These are phyloP conservation scores for Didymosphaeria variabile DNA, from an alignment of 2,329 filamentous ascomycete genomes.

Conservation along the genomic window DNA sequence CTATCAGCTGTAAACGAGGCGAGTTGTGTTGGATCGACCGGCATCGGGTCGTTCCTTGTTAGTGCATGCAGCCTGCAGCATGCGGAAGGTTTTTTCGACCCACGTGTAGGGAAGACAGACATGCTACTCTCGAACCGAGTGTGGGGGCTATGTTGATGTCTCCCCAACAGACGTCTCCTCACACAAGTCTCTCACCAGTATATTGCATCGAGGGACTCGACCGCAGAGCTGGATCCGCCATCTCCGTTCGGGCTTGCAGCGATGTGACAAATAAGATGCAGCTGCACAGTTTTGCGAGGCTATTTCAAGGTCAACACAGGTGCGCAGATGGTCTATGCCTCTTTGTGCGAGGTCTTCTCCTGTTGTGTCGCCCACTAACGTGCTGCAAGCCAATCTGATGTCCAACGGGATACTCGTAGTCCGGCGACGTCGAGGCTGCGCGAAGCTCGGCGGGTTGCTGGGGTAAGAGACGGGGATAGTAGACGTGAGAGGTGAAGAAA, in stretches of 20 bases:
- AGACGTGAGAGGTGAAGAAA: slow-evolving; percentile 20
- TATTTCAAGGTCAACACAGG: slow-evolving; percentile 33
- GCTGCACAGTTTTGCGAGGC: slow-evolving; percentile 27
- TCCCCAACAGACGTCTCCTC: not conserved
- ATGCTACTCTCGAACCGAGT: slow-evolving; percentile 25
- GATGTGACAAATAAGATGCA: slow-evolving; percentile 37
- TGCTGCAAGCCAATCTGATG: slow-evolving; percentile 41
- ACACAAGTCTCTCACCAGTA: slow-evolving; percentile 7
- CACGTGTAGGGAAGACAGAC: slow-evolving; percentile 7
- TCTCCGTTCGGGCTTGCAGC: slow-evolving; percentile 27
- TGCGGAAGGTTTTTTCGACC: slow-evolving; percentile 15
- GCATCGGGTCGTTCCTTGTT: slow-evolving; percentile 34
- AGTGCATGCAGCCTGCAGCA: slow-evolving; percentile 34
- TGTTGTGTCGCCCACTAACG: slow-evolving; percentile 45
- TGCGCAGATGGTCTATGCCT: slow-evolving; percentile 24
- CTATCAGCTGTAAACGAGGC: slow-evolving; percentile 20
- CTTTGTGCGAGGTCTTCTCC: slow-evolving; percentile 34
- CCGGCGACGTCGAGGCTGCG: slow-evolving; percentile 21
- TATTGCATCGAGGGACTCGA: slow-evolving; percentile 18
- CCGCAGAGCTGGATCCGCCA: slow-evolving; percentile 24
- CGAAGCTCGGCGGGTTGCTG: slow-evolving; percentile 21
- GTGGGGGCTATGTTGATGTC: slow-evolving; percentile 22
- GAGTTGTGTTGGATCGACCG: slow-evolving; percentile 13
- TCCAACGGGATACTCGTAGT: slow-evolving; percentile 39
- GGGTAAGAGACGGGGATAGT: slow-evolving; percentile 15